Percentiles rank a stretch among this genome's conserved stretches.
phyloP scores from a whole-genome alignment of 495 filamentous ascomycete species.

The Trichoderma reesei region DNA sequence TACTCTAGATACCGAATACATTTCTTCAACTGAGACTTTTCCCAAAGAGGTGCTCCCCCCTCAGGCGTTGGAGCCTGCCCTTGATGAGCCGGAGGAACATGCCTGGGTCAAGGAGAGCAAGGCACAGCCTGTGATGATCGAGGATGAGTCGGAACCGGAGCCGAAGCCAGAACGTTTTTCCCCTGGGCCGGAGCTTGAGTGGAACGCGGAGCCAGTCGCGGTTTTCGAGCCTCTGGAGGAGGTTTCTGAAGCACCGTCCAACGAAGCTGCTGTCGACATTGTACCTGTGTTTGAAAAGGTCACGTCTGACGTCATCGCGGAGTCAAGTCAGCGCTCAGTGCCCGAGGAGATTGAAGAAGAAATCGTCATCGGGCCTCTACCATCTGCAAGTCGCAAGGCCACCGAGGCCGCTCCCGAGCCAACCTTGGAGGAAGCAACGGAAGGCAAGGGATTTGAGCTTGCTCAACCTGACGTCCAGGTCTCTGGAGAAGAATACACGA shows the following conservation, averaged over 20 bases:
- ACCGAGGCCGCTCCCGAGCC: background rate
- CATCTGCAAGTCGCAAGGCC: background rate
- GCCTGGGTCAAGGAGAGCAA: background rate
- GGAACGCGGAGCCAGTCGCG: background rate
- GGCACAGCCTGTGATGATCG: background rate
- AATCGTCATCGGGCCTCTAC: background rate
- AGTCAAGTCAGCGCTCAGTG: background rate
- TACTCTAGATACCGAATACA: background rate
- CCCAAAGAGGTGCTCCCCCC: background rate
- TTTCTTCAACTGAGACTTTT: background rate
- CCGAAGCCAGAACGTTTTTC: background rate
- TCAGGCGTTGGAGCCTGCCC: too few species aligned
- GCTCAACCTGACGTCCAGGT: background rate
- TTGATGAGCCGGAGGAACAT: background rate
- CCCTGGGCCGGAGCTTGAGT: background rate
- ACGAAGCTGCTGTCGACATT: background rate
- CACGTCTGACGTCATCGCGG: background rate
- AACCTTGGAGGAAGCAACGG: background rate
- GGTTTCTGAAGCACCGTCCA: background rate
- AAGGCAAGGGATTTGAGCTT: background rate
- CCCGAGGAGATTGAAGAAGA: background rate
- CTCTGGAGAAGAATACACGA: background rate
- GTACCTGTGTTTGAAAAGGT: background rate
- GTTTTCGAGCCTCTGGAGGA: background rate
- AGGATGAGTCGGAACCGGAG: background rate